phyloP scores from a whole-genome alignment of 768 basidiomycete genomes.

The Lactarius akahatsu region DNA sequence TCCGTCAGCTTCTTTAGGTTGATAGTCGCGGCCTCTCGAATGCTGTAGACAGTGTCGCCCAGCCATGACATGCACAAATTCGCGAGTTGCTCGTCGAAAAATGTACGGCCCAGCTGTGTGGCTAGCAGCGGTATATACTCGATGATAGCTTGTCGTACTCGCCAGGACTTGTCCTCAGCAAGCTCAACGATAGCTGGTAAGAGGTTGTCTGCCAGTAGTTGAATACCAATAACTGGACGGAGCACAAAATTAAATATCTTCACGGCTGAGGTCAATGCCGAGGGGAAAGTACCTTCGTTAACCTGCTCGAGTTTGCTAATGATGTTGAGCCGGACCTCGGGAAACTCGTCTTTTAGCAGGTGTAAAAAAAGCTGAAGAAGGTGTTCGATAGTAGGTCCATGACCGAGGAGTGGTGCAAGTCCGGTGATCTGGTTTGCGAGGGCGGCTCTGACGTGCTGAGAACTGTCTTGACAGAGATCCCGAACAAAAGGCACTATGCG shows the following conservation, averaged over 20 bases:
- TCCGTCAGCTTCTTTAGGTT: slow-evolving; percentile 97
- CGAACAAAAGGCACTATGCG: slow-evolving; percentile 94
- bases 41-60: slow-evolving; percentile 97
- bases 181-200: slow-evolving; percentile 97
- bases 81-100: slow-evolving; percentile 97
- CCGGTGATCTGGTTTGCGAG: slow-evolving; percentile 96
- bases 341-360: slow-evolving; percentile 97
- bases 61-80: slow-evolving; percentile 99
- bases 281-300: slow-evolving; percentile 63
- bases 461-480: slow-evolving; percentile 88
- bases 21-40: slow-evolving; percentile 95
- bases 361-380: slow-evolving; percentile 96
- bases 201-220: slow-evolving; percentile 89
- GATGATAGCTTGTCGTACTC: slow-evolving; percentile 98
- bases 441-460: slow-evolving; percentile 96
- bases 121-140: slow-evolving; percentile 99
- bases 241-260: slow-evolving; percentile 18
- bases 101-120: slow-evolving; percentile 92
- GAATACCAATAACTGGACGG: slow-evolving; percentile 89
- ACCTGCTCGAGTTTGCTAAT: slow-evolving; percentile 98
- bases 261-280: slow-evolving; percentile 5
- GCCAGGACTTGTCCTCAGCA: slow-evolving; percentile 99
- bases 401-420: slow-evolving; percentile 89
- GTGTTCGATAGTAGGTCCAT: slow-evolving; percentile 92
- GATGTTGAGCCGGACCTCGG: slow-evolving; percentile 94